Evolutionary conservation across 164 flowering plant species (phyloP).

Genomic region (Vitis rotundifolia): DNA sequence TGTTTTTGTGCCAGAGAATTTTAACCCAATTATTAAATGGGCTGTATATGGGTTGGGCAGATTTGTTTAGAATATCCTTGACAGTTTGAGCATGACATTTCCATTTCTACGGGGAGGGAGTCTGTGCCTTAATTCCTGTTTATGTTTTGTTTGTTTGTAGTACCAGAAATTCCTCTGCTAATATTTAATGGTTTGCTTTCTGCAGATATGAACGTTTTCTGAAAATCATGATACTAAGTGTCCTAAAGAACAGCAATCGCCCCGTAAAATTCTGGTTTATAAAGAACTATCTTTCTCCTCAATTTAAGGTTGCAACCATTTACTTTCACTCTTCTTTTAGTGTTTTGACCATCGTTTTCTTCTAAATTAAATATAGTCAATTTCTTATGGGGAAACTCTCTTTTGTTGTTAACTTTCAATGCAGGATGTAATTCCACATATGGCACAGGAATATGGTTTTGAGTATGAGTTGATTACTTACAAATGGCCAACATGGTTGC

Average conservation of each 20-base stretch:
- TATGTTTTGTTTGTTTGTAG: neutral
- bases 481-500: slow-evolving; percentile 99
- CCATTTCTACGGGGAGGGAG: no score
- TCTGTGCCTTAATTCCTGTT: neutral
- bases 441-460: slow-evolving; percentile 93
- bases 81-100: no score
- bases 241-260: slow-evolving; percentile 80
- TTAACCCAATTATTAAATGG: no score
- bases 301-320: slow-evolving; percentile 67
- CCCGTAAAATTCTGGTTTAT: slow-evolving; percentile 99
- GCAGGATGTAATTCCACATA: slow-evolving; percentile 94
- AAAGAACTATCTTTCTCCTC: slow-evolving; percentile 98
- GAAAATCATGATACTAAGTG: slow-evolving; percentile 96
- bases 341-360: neutral
- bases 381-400: neutral
- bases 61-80: no score
- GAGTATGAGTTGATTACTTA: slow-evolving; percentile 91
- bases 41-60: no score
- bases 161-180: neutral
- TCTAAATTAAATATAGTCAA: neutral
- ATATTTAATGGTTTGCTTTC: slow-evolving; percentile 15
- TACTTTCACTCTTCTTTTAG: neutral
- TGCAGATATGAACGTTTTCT: slow-evolving; percentile 94
- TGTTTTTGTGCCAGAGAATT: no score
- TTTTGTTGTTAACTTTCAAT: slow-evolving; percentile 8